Evolutionary conservation across 148 eudicot genomes (phyloP), one percentile per base, ranked within the genome.

Genomic region (Spergularia marina): DNA sequence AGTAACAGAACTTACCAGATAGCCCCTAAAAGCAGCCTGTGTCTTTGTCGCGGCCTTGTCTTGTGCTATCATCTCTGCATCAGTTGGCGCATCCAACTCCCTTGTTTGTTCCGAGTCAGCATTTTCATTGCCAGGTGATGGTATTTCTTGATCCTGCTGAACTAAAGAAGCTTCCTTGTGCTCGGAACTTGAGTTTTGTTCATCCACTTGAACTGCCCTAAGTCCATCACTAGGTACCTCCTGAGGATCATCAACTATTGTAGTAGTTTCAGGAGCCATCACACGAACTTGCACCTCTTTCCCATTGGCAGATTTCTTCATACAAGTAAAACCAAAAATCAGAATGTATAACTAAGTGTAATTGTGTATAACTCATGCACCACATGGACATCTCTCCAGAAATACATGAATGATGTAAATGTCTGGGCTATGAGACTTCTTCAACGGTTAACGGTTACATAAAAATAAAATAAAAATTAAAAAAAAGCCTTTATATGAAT

Each of bases 21-120:
- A 87, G 41, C 90, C 87, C 80, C 87, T 84, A 81, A 87, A 87
- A 72, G 86, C 90, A 78, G 87, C 87, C 51, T 84, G 90, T 30
- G 80, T 68, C 79, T 83, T 83, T 57, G 87, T 85, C 23, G 84
- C 86, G 71, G 90, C 90, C 76, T 70, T 80, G 72, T 84, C 90
- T 77, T 70, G 75, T 6, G 58, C 74, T 60, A 61, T 65, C 70
- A 73, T 87, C 73, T 84, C 86, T 53, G 74, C 75, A 58, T 87
- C 83, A 76, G 80, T 71, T 52, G 64, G 23, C 56, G 58, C 53
- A 70, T 77, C 70, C 3, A 77, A 34, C 82, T 76, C 75, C 44
- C 47, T 51, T 52, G 67, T 62, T 56, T 57, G 73, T 51, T 74
- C 70, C 11, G 66, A 15, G 77, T 76, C 84, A 79, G 79, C 57